Conservation (phyloP, 495 filamentous ascomycete genomes). For the Podospora anserina region DNA sequence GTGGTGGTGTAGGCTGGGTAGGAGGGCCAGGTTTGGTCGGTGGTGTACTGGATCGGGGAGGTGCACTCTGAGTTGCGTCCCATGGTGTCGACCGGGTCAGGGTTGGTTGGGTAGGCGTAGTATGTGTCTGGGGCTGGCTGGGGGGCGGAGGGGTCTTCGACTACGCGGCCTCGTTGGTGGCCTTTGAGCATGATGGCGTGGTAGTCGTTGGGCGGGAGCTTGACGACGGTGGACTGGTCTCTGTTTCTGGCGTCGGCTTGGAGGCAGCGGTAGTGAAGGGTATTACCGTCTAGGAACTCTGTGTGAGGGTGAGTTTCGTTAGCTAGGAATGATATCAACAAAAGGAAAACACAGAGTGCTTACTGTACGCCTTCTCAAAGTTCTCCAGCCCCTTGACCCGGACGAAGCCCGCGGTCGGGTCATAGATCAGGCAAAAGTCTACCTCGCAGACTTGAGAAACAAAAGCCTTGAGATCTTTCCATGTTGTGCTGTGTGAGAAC, state of each 20-base stretch:
- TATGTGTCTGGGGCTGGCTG: background rate
- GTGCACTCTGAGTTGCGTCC: background rate
- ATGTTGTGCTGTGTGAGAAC: constrained; percentile 26
- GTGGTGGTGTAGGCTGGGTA: background rate
- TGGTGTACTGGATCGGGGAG: background rate
- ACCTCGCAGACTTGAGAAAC: constrained; percentile 21
- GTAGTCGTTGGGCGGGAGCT: constrained; percentile 16
- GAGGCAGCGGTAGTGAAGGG: constrained; percentile 22
- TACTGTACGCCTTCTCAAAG: constrained; percentile 27
- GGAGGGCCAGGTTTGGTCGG: background rate
- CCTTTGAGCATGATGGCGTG: constrained; percentile 5
- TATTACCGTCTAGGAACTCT: constrained; percentile 24
- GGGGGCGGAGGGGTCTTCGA: background rate
- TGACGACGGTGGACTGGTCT: constrained; percentile 13
- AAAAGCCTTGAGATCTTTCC: constrained; percentile 24
- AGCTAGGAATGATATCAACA: background rate
- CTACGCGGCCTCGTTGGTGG: background rate
- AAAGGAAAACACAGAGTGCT: background rate
- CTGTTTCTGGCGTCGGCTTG: constrained; percentile 23
- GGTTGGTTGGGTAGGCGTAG: background rate
- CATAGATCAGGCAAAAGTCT: constrained; percentile 24
- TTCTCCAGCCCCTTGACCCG: constrained; percentile 23
- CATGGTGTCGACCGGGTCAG: background rate
- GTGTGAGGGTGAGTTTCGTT: background rate
- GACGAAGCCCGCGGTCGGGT: constrained; percentile 24